Evolutionary conservation across 768 basidiomycete species (phyloP).

Genomic region (Favolaschia claudopus): DNA sequence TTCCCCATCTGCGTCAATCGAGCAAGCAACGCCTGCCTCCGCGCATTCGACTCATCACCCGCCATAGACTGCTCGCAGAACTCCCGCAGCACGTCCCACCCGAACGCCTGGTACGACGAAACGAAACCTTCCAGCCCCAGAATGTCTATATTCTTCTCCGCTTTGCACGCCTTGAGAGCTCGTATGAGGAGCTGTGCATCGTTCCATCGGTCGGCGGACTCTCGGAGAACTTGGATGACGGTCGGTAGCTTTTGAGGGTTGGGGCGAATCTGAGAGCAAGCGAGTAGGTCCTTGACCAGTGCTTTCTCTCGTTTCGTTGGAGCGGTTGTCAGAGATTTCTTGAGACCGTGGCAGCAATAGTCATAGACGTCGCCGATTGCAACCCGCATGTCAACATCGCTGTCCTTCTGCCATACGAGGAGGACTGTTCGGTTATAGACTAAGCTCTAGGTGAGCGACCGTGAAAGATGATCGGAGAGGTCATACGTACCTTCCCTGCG

Average conservation of each 20-base stretch:
- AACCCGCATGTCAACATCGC: neutral
- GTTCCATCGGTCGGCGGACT: slow-evolving; percentile 27
- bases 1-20: slow-evolving; percentile 13
- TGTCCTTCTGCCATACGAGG: slow-evolving; percentile 18
- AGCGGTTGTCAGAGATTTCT: slow-evolving; percentile 8
- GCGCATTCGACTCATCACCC: slow-evolving; percentile 16
- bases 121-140: slow-evolving; percentile 25
- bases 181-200: slow-evolving; percentile 14
- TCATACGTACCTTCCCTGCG: neutral
- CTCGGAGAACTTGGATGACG: slow-evolving; percentile 18
- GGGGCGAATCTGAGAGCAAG: slow-evolving; percentile 5
- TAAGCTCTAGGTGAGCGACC: neutral
- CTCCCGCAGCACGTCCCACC: slow-evolving; percentile 18
- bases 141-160: slow-evolving; percentile 13
- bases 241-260: neutral
- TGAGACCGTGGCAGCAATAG: slow-evolving; percentile 13
- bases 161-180: slow-evolving; percentile 16
- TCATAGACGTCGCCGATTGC: slow-evolving; percentile 23
- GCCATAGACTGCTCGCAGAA: slow-evolving; percentile 16
- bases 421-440: slow-evolving; percentile 19
- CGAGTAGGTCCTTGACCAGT: neutral
- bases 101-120: slow-evolving; percentile 29
- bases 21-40: slow-evolving; percentile 14
- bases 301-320: slow-evolving; percentile 19
- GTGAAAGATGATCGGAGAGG: neutral